Percentiles rank a stretch among this genome's conserved stretches.
Evolutionary conservation across 176 grass and related monocot genomes (phyloP).

Genomic region (Oryza australiensis): DNA sequence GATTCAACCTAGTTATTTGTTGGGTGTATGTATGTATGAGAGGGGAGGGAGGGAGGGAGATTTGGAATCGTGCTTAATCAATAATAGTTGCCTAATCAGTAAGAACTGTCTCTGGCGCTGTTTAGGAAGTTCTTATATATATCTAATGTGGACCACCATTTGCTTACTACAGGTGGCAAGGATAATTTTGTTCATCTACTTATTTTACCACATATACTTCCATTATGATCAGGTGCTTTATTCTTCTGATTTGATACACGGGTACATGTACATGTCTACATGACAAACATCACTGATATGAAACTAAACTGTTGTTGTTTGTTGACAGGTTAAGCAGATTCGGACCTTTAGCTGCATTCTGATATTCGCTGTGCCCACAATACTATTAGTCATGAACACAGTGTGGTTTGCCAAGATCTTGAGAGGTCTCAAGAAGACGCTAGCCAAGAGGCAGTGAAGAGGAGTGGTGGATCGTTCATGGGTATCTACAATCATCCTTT

Average conservation of each 20-base stretch:
- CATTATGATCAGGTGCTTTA: slow-evolving; percentile 77
- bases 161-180: slow-evolving; percentile 76
- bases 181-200: slow-evolving; percentile 86
- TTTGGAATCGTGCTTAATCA: background rate
- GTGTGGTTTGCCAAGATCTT: slow-evolving; percentile 98
- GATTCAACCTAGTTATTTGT: background rate
- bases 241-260: background rate
- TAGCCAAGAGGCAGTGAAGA: slow-evolving; percentile 89
- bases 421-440: slow-evolving; percentile 83
- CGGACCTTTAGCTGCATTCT: slow-evolving; percentile 64
- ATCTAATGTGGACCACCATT: slow-evolving; percentile 19
- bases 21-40: background rate
- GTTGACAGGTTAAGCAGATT: slow-evolving; percentile 69
- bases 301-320: slow-evolving; percentile 29
- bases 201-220: slow-evolving; percentile 92
- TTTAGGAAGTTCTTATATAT: background rate
- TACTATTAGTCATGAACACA: slow-evolving; percentile 77
- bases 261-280: background rate
- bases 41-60: background rate
- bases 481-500: slow-evolving; percentile 13
- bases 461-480: slow-evolving; percentile 25
- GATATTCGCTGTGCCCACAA: slow-evolving; percentile 68
- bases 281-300: slow-evolving; percentile 11
- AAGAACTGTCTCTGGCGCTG: background rate
- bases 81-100: background rate